Evolutionary conservation across 192 early-diverging fungal genomes (phyloP), one percentile per base, ranked within the genome.

Genomic region (Globomyces pollinis-pini): DNA sequence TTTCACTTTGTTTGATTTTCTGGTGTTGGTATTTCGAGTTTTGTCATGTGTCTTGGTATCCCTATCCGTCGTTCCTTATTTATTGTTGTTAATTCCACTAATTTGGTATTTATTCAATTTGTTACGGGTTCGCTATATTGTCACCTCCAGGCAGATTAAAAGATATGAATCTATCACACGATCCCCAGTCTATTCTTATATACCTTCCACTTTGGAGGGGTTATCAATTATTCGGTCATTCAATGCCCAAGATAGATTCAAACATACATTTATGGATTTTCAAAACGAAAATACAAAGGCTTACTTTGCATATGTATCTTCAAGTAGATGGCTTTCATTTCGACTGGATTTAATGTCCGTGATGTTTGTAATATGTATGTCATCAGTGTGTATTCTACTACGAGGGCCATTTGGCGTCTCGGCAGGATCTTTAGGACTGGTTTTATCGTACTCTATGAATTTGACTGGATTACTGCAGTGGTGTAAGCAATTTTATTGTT

Each of bases 191-290:
- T 71, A 71, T 31, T 31, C 66, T 2, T 35, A n/a, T 24, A 49
- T 71, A 23, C 29, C 69, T 2, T 24, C 67, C 6, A 66, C 69
- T 13, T 49, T 71, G 28, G 69, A 71, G 66, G 69, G 69, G 13
- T 57, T 71, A 34, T 60, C 88, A 23, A 88, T 88, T 4, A 90
- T 96, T 26, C 84, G 93, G 21, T 92, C 93, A 13, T 96, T 86
- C 69, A 85, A 87, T 2, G 76, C 73, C 4, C 72, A 91, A 59
- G 66, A 77, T 8, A 68, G 80, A 39, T 91, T 91, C 64, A 34
- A 39, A 42, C 29, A 39, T 13, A 34, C 21, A 18, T 69, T 71
- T 32, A 31, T 54, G 8, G 29, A 53, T 20, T 9, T 39, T 16
- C 69, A 71, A 45, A 56, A 71, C 44, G 50, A 71, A 5, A 71